Base-by-base conservation (phyloP, 2,329 filamentous ascomycete species). In the Fonsecaea nubica region DNA sequence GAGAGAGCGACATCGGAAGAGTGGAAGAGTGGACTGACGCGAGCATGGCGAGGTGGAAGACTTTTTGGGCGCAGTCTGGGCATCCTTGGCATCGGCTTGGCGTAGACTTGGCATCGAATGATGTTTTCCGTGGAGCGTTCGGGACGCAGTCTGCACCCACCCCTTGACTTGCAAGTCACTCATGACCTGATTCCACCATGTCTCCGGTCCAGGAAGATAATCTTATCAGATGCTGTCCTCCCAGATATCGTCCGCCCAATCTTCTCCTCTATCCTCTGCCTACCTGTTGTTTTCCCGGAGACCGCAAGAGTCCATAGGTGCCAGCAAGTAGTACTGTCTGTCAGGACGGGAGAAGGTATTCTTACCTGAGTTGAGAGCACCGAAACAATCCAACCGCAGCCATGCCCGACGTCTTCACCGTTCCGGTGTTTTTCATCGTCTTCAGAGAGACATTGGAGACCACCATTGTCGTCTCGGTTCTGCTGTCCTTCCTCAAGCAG, bases 381-480 rank as follows among this genome's bases (percentile, higher is more conserved):
- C 25, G 25, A 25, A 25, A 30, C 18, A 12, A 18, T 9, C 45
- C 45, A 40, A 15, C 52, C 48, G n/a, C 62, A 71, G 89, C 86
- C 81, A 88, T 89, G 76, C 83, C 85, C 67, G 86, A 90, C 76
- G 88, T 93, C 65, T 93, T 93, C 77, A 86, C 90, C 69, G 87
- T 92, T 25, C 90, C 90, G 84, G 87, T 96, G 63, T 96, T 96
- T 82, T 93, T 97, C 81, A 91, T 97, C 77, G 89, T 92, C 80
- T 95, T 96, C 77, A 89, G 93, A 75, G 93, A 96, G 80, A 88
- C 88, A 50, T 82, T 96, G 56, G 92, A 96, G 82, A 91, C 90
- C 0, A 89, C 86, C 74, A 92, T 96, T 75, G 91, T 96, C 73
- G 88, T 96, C 69, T 94, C 92, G 0, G 90, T 96, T n/a, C 83